Percentiles rank a stretch among this genome's conserved stretches.
phyloP scores from a whole-genome alignment of 805 yeast species.

The Wickerhamiella lipophila region DNA sequence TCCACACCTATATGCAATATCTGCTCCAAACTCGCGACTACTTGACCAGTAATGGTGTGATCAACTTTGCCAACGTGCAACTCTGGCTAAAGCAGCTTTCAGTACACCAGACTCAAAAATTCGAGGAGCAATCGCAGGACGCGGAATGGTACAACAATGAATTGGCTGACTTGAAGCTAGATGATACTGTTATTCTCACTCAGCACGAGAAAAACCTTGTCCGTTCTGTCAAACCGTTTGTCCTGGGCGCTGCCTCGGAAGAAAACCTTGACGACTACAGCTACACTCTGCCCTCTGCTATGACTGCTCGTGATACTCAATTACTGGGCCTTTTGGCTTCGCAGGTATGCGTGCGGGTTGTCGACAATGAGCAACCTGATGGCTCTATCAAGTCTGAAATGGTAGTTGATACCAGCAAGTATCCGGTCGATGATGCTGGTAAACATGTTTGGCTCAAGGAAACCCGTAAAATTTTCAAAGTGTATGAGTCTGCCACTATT shows the following conservation, averaged over 20 bases:
- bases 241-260: constrained; percentile 26
- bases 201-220: constrained; percentile 38
- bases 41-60: constrained; percentile 67
- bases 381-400: constrained; percentile 10
- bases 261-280: constrained; percentile 14
- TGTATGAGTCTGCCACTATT: constrained; percentile 26
- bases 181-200: constrained; percentile 46
- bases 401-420: constrained; percentile 45
- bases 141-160: constrained; percentile 85
- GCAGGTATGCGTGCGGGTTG: constrained; percentile 21
- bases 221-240: constrained; percentile 35
- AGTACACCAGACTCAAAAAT: constrained; percentile 70
- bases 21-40: constrained; percentile 68
- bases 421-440: constrained; percentile 52
- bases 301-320: constrained; percentile 18
- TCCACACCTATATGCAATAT: constrained; percentile 77
- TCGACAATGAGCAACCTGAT: constrained; percentile 15
- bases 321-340: constrained; percentile 23
- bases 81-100: constrained; percentile 66
- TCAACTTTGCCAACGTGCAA: constrained; percentile 59
- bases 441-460: constrained; percentile 9
- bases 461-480: constrained; percentile 28
- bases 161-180: constrained; percentile 53
- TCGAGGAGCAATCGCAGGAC: constrained; percentile 69
- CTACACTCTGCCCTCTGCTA: constrained; percentile 17